These are phyloP conservation scores for Dictyostelium brefeldianum DNA, from an alignment of 78 protist genomes.

Conservation along the genomic window DNA sequence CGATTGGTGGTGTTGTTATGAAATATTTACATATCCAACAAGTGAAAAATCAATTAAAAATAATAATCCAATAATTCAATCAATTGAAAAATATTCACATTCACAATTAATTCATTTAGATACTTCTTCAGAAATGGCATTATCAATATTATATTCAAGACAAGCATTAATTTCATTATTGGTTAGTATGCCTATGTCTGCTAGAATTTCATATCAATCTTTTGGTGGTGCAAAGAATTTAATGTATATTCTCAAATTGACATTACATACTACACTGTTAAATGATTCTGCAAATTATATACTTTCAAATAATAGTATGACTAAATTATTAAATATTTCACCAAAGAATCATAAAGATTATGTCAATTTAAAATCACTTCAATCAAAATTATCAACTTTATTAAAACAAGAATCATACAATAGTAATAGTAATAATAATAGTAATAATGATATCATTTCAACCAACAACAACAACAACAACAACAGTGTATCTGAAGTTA, in stretches of 20 bases:
- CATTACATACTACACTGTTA: conserved; percentile 27
- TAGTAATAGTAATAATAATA: background rate
- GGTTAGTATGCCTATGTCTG: conserved; percentile 21
- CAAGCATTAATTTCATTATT: conserved; percentile 55
- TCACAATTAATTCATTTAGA: conserved; percentile 48
- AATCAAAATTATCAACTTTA: conserved; percentile 27
- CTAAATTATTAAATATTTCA: conserved; percentile 27
- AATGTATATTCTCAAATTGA: conserved; percentile 54
- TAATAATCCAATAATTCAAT: background rate
- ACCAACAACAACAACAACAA: too few relatives aligned
- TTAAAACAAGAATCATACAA: conserved; percentile 20
- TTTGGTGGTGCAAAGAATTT: conserved; percentile 73
- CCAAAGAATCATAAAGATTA: conserved; percentile 27
- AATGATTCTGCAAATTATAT: conserved; percentile 22
- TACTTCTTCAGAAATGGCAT: conserved; percentile 55
- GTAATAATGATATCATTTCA: background rate
- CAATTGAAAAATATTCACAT: conserved; percentile 55
- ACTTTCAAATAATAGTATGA: background rate
- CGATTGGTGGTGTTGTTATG: conserved; percentile 78
- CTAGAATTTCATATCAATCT: conserved; percentile 15
- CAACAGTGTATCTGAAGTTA: too few relatives aligned
- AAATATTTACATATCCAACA: conserved; percentile 32
- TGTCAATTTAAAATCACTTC: conserved; percentile 27
- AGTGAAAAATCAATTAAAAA: conserved; percentile 12
- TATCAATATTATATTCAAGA: conserved; percentile 52